Evolutionary conservation across 2,329 filamentous ascomycete genomes (phyloP), one percentile per base, ranked within the genome.

Genomic region (Monosporascus ibericus): DNA sequence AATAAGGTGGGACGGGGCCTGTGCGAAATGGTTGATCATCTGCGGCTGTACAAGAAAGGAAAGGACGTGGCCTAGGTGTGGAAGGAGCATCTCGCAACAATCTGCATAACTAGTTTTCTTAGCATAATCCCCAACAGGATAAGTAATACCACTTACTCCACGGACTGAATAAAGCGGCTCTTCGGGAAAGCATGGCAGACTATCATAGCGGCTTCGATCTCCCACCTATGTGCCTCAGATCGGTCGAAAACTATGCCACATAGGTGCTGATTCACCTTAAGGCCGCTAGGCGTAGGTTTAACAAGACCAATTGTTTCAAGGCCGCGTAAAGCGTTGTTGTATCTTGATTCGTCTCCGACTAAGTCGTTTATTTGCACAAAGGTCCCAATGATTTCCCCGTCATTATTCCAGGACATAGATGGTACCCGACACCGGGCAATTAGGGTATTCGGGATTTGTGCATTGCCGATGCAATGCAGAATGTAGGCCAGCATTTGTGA

Each of bases 401-500:
- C 37, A 14, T 18, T 36, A 30, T 25, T 37, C 52, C 52, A 54
- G 20, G 20, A 38, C 18, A 51, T 17, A 4, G 52, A 54, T 3
- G 52, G 49, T 42, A n/a, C 17, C 22, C 49, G 40, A 6, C 30
- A 36, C 11, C 52, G 52, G 11, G 4, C 34, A 20, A 54, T 49
- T 5, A 54, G 11, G 15, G 30, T 42, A 3, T n/a, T 47, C 15
- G 52, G 48, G 47, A 54, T 44, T 17, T n/a, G 6, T 14, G 50
- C 22, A 14, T 44, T 42, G 11, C 52, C 52, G 30, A 54, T 27
- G 36, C 52, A 49, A 15, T 36, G 42, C 14, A 54, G 15, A 9
- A 54, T 51, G 42, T 39, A 48, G 17, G 52, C 49, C 9, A 54
- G 37, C 15, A 27, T 44, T 38, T 49, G 49, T 6, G 47, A 30